These are phyloP conservation scores for Solanum acaule DNA, from an alignment of 257 asterid genomes.

Conservation along the genomic window DNA sequence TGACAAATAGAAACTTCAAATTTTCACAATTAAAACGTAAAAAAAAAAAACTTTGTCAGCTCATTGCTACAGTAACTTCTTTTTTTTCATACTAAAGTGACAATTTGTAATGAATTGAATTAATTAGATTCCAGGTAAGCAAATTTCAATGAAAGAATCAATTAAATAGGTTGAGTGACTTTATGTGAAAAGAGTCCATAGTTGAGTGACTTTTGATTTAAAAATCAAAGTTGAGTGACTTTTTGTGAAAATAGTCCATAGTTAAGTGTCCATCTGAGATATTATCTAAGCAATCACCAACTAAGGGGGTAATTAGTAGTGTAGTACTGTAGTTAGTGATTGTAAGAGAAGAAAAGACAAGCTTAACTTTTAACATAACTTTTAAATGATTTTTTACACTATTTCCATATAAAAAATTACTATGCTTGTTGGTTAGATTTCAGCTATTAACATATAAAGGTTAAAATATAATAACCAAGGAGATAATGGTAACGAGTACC, in stretches of 20 bases:
- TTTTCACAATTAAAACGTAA: background rate
- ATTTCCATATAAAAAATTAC: background rate
- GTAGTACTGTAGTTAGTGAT: background rate
- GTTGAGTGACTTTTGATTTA: too few relatives aligned
- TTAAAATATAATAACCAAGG: background rate
- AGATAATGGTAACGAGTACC: background rate
- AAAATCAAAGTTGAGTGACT: too few relatives aligned
- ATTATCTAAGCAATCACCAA: background rate
- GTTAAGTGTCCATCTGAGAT: too few relatives aligned
- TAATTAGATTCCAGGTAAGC: background rate
- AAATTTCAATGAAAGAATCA: background rate
- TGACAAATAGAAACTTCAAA: background rate
- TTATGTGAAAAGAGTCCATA: too few relatives aligned
- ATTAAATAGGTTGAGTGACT: too few relatives aligned
- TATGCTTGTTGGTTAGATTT: background rate
- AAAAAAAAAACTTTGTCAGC: background rate
- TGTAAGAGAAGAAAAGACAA: background rate
- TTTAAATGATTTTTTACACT: background rate
- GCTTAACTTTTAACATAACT: background rate
- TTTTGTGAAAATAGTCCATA: too few relatives aligned
- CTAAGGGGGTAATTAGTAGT: background rate
- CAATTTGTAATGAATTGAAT: too few relatives aligned
- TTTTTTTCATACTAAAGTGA: background rate
- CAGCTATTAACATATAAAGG: background rate
- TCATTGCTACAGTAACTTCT: background rate